Evolutionary conservation across 129 eudicot genomes (phyloP).

Genomic region (Helichrysum umbraculigerum): DNA sequence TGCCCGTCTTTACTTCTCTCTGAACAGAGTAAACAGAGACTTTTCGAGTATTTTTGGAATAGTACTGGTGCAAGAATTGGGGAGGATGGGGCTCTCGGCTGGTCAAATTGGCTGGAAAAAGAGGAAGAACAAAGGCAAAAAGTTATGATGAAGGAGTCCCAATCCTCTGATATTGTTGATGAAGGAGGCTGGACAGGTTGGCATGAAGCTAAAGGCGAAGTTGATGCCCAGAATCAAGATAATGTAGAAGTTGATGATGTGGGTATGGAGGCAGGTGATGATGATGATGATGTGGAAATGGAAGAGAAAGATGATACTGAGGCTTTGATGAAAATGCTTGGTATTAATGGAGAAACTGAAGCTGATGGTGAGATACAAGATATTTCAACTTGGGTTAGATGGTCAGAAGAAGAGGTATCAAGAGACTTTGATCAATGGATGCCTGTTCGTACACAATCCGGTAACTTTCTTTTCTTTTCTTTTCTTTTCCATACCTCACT

Average conservation of each 20-base stretch:
- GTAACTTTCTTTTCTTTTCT: slow-evolving; percentile 34
- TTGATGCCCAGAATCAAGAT: slow-evolving; percentile 26
- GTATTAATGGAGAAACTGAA: slow-evolving; percentile 74
- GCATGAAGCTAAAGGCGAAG: slow-evolving; percentile 57
- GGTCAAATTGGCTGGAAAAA: slow-evolving; percentile 93
- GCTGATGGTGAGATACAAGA: slow-evolving; percentile 65
- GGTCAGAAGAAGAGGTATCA: slow-evolving; percentile 80
- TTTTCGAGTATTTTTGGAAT: slow-evolving; percentile 94
- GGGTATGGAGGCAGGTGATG: slow-evolving; percentile 48
- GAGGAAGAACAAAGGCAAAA: slow-evolving; percentile 83
- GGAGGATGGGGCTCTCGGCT: slow-evolving; percentile 94
- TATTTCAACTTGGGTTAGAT: slow-evolving; percentile 67
- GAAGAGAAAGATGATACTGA: slow-evolving; percentile 73
- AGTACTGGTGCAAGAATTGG: slow-evolving; percentile 94
- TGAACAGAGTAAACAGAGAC: slow-evolving; percentile 74
- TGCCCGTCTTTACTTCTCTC: slow-evolving; percentile 77
- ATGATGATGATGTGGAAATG: slow-evolving; percentile 44
- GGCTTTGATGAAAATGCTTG: slow-evolving; percentile 78
- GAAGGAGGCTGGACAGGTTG: slow-evolving; percentile 99
- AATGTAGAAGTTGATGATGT: slow-evolving; percentile 28
- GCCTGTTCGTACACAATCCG: slow-evolving; percentile 70
- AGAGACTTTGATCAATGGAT: slow-evolving; percentile 81
- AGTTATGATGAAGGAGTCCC: slow-evolving; percentile 45
- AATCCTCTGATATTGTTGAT: slow-evolving; percentile 44
- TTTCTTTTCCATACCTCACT: slow-evolving; percentile 9